These are phyloP conservation scores for Pinus tabuliformis DNA, from an alignment of 75 land plant genomes.

Conservation along the genomic window DNA sequence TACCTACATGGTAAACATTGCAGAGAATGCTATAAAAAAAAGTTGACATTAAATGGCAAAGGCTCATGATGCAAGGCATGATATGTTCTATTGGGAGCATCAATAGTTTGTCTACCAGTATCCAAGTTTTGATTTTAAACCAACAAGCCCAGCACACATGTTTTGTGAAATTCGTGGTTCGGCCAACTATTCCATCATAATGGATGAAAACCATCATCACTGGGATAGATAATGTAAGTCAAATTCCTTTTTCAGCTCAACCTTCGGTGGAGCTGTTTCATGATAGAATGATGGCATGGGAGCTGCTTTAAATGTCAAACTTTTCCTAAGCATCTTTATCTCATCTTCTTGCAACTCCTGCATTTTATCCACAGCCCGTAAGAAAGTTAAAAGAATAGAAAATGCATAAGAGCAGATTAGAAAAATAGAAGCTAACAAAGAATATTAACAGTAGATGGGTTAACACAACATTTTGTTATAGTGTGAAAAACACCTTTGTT, in stretches of 20 bases:
- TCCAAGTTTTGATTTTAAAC: neutral
- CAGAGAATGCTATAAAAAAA: neutral
- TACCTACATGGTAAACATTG: too few species aligned
- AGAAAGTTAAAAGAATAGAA: neutral
- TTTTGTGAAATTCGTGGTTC: neutral
- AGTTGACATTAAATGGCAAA: neutral
- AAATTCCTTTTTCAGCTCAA: slow-evolving; percentile 78
- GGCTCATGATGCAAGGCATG: too few species aligned
- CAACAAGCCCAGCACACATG: neutral
- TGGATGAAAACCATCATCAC: neutral
- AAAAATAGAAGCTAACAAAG: neutral
- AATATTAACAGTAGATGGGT: neutral
- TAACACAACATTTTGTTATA: neutral
- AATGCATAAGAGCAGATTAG: neutral
- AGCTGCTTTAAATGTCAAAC: slow-evolving; percentile 70
- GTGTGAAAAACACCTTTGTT: slow-evolving; percentile 23
- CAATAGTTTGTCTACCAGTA: neutral
- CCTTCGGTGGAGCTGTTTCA: slow-evolving; percentile 73
- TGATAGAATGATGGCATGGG: slow-evolving; percentile 94
- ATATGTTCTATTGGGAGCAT: neutral
- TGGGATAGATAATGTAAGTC: neutral
- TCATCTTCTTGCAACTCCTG: slow-evolving; percentile 70
- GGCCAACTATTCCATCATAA: neutral
- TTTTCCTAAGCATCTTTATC: slow-evolving; percentile 70
- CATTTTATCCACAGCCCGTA: slow-evolving; percentile 3